These are phyloP conservation scores for Metschnikowia orientalis DNA, from an alignment of 805 yeast genomes.

Conservation along the genomic window DNA sequence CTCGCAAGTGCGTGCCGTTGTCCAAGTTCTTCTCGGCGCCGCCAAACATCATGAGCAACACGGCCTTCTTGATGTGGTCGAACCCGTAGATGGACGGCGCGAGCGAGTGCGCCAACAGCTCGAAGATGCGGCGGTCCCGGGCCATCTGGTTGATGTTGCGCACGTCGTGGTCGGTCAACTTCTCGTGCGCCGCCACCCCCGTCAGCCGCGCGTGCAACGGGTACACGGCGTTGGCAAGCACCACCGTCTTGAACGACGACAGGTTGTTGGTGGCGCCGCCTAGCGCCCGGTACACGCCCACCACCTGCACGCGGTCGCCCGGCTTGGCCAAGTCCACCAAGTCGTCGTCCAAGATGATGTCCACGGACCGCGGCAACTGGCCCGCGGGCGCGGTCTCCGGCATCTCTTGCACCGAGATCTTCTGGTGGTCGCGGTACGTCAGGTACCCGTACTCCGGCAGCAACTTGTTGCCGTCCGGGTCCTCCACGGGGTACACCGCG, in stretches of 20 bases:
- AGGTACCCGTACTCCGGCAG: conserved; percentile 90
- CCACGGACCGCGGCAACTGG: conserved; percentile 89
- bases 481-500: conserved; percentile 89
- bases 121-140: conserved; percentile 67
- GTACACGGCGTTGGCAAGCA: conserved; percentile 85
- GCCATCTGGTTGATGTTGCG: conserved; percentile 80
- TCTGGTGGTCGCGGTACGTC: conserved; percentile 91
- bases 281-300: conserved; percentile 88
- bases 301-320: conserved; percentile 91
- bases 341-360: conserved; percentile 91
- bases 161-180: conserved; percentile 74
- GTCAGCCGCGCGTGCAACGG: conserved; percentile 85
- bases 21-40: conserved; percentile 92
- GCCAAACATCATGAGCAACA: conserved; percentile 83
- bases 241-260: conserved; percentile 74
- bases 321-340: conserved; percentile 90
- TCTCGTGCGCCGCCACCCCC: conserved; percentile 68
- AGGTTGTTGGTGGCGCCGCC: conserved; percentile 64
- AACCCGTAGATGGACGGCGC: conserved; percentile 97
- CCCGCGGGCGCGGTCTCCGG: conserved; percentile 98
- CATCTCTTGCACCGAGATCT: conserved; percentile 91
- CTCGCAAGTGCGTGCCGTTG: conserved; percentile 95
- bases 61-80: conserved; percentile 86
- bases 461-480: conserved; percentile 83
- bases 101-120: conserved; percentile 73